These are phyloP conservation scores for Fusarium protoensiforme DNA, from an alignment of 2,329 filamentous ascomycete species.

Conservation along the genomic window DNA sequence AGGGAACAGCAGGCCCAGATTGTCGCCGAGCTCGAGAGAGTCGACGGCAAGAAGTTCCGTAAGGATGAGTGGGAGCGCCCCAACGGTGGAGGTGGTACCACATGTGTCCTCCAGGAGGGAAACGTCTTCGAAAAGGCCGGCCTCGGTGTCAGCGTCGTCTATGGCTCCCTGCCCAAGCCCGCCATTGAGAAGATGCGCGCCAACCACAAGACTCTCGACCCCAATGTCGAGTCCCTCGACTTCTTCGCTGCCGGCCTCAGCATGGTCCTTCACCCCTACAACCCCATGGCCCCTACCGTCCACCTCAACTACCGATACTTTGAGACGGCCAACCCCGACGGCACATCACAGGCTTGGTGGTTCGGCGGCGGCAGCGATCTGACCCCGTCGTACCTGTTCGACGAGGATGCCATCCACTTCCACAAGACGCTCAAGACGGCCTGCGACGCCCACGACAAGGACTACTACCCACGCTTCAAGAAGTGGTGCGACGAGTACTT, in stretches of 20 bases:
- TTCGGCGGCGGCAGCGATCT: slow-evolving; percentile 96
- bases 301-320: slow-evolving; percentile 99
- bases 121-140: slow-evolving; percentile 98
- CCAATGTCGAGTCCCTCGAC: slow-evolving; percentile 82
- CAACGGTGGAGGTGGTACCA: slow-evolving; percentile 91
- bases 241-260: slow-evolving; percentile 97
- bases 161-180: slow-evolving; percentile 86
- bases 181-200: slow-evolving; percentile 94
- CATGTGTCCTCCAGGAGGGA: slow-evolving; percentile 93
- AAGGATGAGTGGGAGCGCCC: slow-evolving; percentile 88
- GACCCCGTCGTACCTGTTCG: slow-evolving; percentile 93
- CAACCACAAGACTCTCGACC: slow-evolving; percentile 90
- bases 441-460: slow-evolving; percentile 92
- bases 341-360: slow-evolving; percentile 91
- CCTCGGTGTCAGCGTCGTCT: slow-evolving; percentile 94
- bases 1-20: slow-evolving; percentile 93
- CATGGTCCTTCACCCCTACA: slow-evolving; percentile 91
- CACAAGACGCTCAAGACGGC: slow-evolving; percentile 92
- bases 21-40: slow-evolving; percentile 80
- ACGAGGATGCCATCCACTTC: slow-evolving; percentile 97
- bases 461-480: slow-evolving; percentile 95
- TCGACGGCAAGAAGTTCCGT: slow-evolving; percentile 86
- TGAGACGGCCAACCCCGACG: slow-evolving; percentile 89
- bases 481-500: slow-evolving; percentile 99
- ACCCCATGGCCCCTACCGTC: slow-evolving; percentile 97